A percentile compares a stretch with the other conserved stretches of the same genome.
These are phyloP conservation scores for Quillaja saponaria DNA, from an alignment of 306 rosid species.

Conservation along the genomic window DNA sequence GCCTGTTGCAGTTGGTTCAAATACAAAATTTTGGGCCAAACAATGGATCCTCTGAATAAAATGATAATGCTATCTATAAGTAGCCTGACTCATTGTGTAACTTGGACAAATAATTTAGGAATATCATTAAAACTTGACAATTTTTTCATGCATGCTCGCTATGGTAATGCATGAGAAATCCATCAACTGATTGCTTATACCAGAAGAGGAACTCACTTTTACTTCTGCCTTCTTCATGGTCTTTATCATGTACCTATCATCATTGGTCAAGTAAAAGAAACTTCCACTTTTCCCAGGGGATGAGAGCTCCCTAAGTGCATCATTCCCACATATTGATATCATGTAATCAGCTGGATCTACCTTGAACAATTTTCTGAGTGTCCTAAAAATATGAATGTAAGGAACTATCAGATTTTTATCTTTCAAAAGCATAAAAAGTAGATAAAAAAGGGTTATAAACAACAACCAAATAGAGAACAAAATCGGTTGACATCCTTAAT, in stretches of 20 bases:
- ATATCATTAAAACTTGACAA: slow-evolving; percentile 12
- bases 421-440: too few species aligned
- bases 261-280: slow-evolving; percentile 86
- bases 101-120: slow-evolving; percentile 5
- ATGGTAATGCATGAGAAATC: slow-evolving; percentile 4
- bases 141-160: slow-evolving; percentile 11
- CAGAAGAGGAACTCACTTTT: slow-evolving; percentile 57
- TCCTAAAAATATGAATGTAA: slow-evolving; percentile 54
- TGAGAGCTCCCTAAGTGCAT: slow-evolving; percentile 89
- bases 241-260: slow-evolving; percentile 95
- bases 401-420: slow-evolving; percentile 13
- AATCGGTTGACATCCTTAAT: too few species aligned
- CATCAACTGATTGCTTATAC: slow-evolving; percentile 15
- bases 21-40: background rate
- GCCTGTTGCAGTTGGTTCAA: slow-evolving; percentile 14
- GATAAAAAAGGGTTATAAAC: background rate
- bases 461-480: slow-evolving; percentile 3
- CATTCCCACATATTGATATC: slow-evolving; percentile 91
- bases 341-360: slow-evolving; percentile 99
- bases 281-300: slow-evolving; percentile 99
- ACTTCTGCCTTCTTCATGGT: slow-evolving; percentile 96
- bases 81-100: background rate
- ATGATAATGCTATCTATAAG: background rate
- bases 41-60: background rate
- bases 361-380: slow-evolving; percentile 89